Evolutionary conservation across 2,329 filamentous ascomycete genomes (phyloP).

Genomic region (Hypoxylon rubiginosum): DNA sequence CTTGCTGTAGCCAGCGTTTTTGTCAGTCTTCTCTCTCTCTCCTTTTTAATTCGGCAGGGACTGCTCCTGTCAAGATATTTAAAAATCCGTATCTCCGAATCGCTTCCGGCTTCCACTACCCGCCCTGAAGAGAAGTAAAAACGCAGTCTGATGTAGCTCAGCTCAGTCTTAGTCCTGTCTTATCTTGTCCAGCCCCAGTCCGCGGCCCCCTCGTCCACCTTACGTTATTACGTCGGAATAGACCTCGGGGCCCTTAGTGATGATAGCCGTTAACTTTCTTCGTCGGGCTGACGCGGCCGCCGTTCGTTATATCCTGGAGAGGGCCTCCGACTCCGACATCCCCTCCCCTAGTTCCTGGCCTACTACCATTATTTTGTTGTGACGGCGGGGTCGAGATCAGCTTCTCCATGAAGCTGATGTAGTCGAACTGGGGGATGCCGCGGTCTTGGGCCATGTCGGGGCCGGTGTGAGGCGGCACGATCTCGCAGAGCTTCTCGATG

Average conservation of each 20-base stretch:
- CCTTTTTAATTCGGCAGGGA: conserved; percentile 11
- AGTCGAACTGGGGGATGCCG: conserved; percentile 90
- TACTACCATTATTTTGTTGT: neutral
- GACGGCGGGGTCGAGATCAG: conserved; percentile 65
- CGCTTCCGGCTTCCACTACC: conserved; percentile 4
- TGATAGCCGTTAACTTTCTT: conserved; percentile 45
- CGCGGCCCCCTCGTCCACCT: neutral
- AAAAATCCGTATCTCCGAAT: conserved; percentile 9
- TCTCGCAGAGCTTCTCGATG: conserved; percentile 89
- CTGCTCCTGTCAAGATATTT: conserved; percentile 16
- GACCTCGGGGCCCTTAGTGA: neutral
- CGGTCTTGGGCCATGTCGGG: conserved; percentile 89
- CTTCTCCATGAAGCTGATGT: conserved; percentile 96
- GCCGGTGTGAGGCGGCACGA: conserved; percentile 87
- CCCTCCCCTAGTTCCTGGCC: neutral
- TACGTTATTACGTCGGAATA: neutral
- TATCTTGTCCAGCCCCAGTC: too few relatives aligned
- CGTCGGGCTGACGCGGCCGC: conserved; percentile 50
- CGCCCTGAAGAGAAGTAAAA: conserved; percentile 24
- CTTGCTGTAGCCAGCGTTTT: conserved; percentile 9
- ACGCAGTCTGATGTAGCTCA: conserved; percentile 21
- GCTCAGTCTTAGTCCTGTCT: neutral
- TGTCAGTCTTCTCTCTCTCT: conserved; percentile 9
- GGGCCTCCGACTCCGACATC: conserved; percentile 42
- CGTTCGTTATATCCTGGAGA: conserved; percentile 50